A percentile compares a stretch with the other conserved stretches of the same genome.
Conservation (phyloP, 164 flowering plant genomes). For the Vitis riparia region DNA sequence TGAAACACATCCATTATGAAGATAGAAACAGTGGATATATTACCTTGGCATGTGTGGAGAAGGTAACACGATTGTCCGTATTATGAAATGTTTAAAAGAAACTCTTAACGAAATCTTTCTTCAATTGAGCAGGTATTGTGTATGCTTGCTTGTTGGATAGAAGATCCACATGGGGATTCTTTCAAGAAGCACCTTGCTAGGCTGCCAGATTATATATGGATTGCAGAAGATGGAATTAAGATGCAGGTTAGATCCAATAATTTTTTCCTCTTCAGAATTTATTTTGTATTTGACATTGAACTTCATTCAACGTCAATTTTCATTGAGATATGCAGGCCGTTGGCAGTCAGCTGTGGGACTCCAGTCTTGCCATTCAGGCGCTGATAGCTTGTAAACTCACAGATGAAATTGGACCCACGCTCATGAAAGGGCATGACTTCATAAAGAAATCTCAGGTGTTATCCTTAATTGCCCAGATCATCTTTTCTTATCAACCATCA, state of each 20-base stretch:
- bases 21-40: conserved; percentile 51
- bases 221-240: conserved; percentile 1
- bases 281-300: no score
- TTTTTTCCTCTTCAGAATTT: no score
- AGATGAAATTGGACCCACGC: conserved; percentile 31
- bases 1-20: conserved; percentile 47
- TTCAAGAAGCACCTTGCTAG: conserved; percentile 14
- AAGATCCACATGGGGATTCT: no score
- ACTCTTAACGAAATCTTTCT: no score
- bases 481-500: background rate
- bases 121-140: conserved; percentile 27
- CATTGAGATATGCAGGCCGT: conserved; percentile 33
- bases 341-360: conserved; percentile 44
- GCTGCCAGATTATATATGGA: no score
- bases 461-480: background rate
- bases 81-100: no score
- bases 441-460: conserved; percentile 40
- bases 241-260: background rate
- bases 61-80: no score
- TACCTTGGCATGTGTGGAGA: conserved; percentile 3
- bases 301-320: conserved; percentile 6
- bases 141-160: conserved; percentile 45
- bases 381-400: conserved; percentile 28
- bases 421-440: conserved; percentile 38
- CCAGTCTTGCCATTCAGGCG: conserved; percentile 39